Percentiles rank a stretch among this genome's conserved stretches.
Evolutionary conservation across 768 basidiomycete genomes (phyloP).

Genomic region (Tulasnella sp.): DNA sequence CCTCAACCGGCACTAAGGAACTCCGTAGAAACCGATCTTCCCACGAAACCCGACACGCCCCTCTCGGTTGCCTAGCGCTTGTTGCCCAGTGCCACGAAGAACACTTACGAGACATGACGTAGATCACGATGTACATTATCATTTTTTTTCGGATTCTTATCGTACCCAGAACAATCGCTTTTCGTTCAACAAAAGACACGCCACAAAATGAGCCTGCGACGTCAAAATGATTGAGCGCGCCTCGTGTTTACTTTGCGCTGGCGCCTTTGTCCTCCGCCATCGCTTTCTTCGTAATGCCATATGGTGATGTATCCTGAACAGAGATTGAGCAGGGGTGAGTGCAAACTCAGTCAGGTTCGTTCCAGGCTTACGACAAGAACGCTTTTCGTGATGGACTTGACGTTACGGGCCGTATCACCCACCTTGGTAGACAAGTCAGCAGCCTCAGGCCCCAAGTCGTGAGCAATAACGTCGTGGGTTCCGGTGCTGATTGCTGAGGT

Average conservation of each 20-base stretch:
- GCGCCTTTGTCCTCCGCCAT: not conserved
- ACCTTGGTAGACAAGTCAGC: slow-evolving; percentile 16
- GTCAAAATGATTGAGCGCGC: not conserved
- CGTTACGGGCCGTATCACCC: slow-evolving; percentile 1
- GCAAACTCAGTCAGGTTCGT: not conserved
- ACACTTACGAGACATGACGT: slow-evolving; percentile 1
- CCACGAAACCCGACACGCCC: not conserved
- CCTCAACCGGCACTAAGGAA: not conserved
- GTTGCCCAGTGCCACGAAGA: not conserved
- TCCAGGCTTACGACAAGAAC: not conserved
- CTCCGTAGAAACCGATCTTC: slow-evolving; percentile 2
- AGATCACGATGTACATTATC: not conserved
- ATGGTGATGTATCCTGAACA: slow-evolving; percentile 3
- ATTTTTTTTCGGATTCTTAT: not conserved
- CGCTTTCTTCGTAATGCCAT: slow-evolving; percentile 1
- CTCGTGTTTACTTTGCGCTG: not conserved
- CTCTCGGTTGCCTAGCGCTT: not conserved
- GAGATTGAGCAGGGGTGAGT: not conserved
- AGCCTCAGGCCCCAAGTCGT: slow-evolving; percentile 13
- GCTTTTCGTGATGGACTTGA: not conserved
- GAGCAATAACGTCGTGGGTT: not conserved
- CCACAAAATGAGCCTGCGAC: not conserved
- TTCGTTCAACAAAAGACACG: not conserved
- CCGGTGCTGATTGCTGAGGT: slow-evolving; percentile 1
- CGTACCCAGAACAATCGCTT: not conserved